A percentile compares a stretch with the other conserved stretches of the same genome.
phyloP scores from a whole-genome alignment of 768 basidiomycete species.

The Collybia sp. region DNA sequence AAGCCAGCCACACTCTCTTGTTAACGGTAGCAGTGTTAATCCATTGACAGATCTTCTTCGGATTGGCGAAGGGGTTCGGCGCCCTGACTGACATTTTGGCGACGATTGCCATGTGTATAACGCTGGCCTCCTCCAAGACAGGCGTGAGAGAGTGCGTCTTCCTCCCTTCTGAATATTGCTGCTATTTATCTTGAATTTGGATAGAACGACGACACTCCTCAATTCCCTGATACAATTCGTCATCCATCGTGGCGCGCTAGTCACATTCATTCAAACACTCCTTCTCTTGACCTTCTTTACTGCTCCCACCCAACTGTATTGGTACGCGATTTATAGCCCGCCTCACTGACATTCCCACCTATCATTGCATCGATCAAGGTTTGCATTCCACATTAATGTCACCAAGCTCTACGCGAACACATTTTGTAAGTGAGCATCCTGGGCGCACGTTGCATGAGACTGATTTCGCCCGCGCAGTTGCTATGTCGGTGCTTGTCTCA shows the following conservation, averaged over 20 bases:
- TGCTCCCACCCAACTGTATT: constrained; percentile 27
- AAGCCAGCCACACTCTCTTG: background rate
- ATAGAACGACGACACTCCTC: constrained; percentile 35
- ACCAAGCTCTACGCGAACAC: constrained; percentile 46
- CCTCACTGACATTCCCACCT: background rate
- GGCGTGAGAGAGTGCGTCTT: constrained; percentile 30
- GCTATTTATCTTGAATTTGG: background rate
- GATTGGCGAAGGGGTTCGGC: constrained; percentile 39
- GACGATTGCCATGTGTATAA: constrained; percentile 38
- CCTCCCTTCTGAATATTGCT: background rate
- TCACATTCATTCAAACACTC: constrained; percentile 36
- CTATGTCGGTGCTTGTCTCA: constrained; percentile 23
- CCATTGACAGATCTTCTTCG: constrained; percentile 34
- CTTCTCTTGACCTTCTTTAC: constrained; percentile 38
- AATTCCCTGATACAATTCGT: constrained; percentile 33
- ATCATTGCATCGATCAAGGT: constrained; percentile 19
- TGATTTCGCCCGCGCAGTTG: constrained; percentile 15
- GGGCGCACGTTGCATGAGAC: background rate
- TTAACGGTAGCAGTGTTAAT: background rate
- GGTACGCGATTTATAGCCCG: constrained; percentile 19
- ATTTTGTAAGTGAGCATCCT: constrained; percentile 37
- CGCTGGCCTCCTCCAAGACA: constrained; percentile 29
- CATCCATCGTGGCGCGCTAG: constrained; percentile 37
- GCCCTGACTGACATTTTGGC: constrained; percentile 39
- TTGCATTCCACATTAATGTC: constrained; percentile 43